A percentile compares a stretch with the other conserved stretches of the same genome.
phyloP scores from a whole-genome alignment of 768 basidiomycete genomes.

The Termitomyces bulborhizus region DNA sequence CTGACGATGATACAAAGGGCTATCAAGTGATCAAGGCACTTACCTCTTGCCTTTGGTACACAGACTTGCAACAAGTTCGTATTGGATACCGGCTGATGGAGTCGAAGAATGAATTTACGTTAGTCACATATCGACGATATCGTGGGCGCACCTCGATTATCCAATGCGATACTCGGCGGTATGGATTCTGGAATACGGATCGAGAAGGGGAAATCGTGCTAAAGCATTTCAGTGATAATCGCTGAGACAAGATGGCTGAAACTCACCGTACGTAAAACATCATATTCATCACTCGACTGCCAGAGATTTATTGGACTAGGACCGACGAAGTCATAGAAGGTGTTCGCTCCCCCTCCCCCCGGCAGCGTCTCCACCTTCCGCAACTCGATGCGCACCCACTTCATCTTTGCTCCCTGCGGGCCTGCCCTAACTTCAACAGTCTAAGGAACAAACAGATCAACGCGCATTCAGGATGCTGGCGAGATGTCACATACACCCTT shows the following conservation, averaged over 20 bases:
- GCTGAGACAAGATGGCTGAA: constrained; percentile 9
- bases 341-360: constrained; percentile 59
- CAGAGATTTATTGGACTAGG: constrained; percentile 80
- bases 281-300: constrained; percentile 74
- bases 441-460: constrained; percentile 31
- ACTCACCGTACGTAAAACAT: constrained; percentile 58
- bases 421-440: constrained; percentile 82
- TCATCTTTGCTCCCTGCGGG: constrained; percentile 73
- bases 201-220: constrained; percentile 88
- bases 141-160: constrained; percentile 54
- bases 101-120: not conserved
- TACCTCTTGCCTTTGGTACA: constrained; percentile 85
- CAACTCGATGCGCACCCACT: constrained; percentile 89
- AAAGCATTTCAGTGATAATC: constrained; percentile 5
- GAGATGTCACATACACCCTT: constrained; percentile 60
- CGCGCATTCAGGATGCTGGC: constrained; percentile 2
- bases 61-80: constrained; percentile 85
- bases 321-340: constrained; percentile 77
- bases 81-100: constrained; percentile 68
- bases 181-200: constrained; percentile 91
- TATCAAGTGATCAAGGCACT: constrained; percentile 14
- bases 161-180: constrained; percentile 79
- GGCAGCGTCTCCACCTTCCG: constrained; percentile 85
- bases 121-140: not conserved
- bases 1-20: not conserved